Base-by-base conservation (phyloP, 768 basidiomycete genomes). In the Pulveroboletus sp. region DNA sequence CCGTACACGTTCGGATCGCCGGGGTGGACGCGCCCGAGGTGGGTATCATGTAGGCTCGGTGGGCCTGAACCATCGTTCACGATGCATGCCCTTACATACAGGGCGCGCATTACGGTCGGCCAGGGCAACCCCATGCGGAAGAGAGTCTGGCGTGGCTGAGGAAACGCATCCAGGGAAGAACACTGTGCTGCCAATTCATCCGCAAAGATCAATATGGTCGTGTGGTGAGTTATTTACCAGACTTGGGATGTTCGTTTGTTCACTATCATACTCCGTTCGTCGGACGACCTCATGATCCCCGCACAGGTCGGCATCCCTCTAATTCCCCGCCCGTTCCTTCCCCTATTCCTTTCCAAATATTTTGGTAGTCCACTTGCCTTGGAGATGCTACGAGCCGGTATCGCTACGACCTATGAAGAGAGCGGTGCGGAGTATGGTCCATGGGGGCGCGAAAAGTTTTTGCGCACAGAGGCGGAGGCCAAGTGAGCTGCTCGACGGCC, bases 11-110 rank as follows among this genome's bases (percentile, higher is more conserved):
- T 24, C 82, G 94, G 13, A 80, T 98, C 24, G 89, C 89, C 13
- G 94, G 91, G 0, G 82, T 93, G 5, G 94, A 98, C 63, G 94
- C 94, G 1, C 94, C 94, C 0, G 94, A 98, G 75, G 91, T 88
- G 57, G 26, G 63, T 26, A 44, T 46, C 24, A 29, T 19, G 3
- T 12, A 2, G 9, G 7, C 16, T 20, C 23, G 9, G 8, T 6
- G 20, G 5, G 17, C 17, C 6, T 4, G 12, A 20, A 7, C 2
- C 17, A 1, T 17, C 14, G 14, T 43, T 30, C 7, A 51, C n/a
- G 27, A 20, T 10, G 12, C 7, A n/a, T 16, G 7, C 48, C 14
- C 22, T 7, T 8, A 17, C 27, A 29, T 11, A 20, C 54, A 91
- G 89, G 79, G 74, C n/a, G 73, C 83, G 0, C 89, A 96, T 65